Evolutionary conservation across 768 basidiomycete genomes (phyloP), one percentile per base, ranked within the genome.

Genomic region (Podaxis rugospora): DNA sequence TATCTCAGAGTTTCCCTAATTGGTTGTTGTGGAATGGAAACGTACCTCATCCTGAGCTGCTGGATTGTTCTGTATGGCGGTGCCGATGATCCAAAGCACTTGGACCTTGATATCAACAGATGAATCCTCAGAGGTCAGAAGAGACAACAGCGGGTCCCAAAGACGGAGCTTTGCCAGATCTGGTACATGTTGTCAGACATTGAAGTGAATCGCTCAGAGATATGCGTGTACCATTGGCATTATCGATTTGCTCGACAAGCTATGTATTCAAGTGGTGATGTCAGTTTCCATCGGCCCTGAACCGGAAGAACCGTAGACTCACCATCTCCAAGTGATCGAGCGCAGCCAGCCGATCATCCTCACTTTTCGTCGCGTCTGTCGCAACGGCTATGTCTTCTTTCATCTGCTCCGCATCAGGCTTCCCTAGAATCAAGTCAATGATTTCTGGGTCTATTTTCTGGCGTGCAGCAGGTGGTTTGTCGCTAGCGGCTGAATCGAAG

Each of bases 271-370:
- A 44, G 36, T n/a, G 36, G 11, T 57, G 7, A 49, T 23, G 18
- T 44, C 18, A 18, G 16, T 18, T 16, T 16, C 7, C 16, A 42
- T 25, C 1, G 18, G 11, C 23, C 18, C 21, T 23, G 47, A 23
- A 23, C 47, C 11, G 7, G 13, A 23, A 11, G 5, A 11, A 10
- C 3, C 32, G 27, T 23, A 11, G 10, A 70, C 83, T 55, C 56
- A 90, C 93, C 92, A 95, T 89, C 74, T 96, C 94, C 32, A 95
- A 74, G 67, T 95, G 80, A 70, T 95, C 94, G 67, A 94, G 75
- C 0, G 93, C 89, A n/a, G 77, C 74, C 37, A 92, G 73, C 42
- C 92, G 75, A 13, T 82, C 82, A 21, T 83, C 81, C 62, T 89
- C 85, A 18, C 74, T 72, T 55, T 76, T 78, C 16, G 71, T 74